These are phyloP conservation scores for Phytopythium sindhum DNA, from an alignment of 352 stramenopile genomes.

Conservation along the genomic window DNA sequence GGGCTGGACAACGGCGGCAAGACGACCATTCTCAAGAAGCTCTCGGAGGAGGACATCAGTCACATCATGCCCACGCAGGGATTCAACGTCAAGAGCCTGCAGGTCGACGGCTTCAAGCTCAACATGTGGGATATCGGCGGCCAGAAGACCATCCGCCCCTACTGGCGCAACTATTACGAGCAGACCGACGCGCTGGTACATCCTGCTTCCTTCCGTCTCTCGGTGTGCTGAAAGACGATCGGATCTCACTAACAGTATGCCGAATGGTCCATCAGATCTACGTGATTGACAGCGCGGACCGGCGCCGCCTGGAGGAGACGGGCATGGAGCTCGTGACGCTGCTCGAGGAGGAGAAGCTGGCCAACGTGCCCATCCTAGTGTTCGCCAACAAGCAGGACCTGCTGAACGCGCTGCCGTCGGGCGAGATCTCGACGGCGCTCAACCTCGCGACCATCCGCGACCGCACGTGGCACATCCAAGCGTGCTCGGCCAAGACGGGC, in stretches of 20 bases:
- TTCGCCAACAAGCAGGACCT: constrained; percentile 98
- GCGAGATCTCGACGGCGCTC: constrained; percentile 90
- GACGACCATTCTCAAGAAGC: constrained; percentile 97
- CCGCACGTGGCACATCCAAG: constrained; percentile 89
- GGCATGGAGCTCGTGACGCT: constrained; percentile 91
- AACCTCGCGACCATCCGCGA: constrained; percentile 88
- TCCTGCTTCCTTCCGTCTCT: too few relatives aligned
- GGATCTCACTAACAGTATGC: background rate
- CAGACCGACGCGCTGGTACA: constrained; percentile 90
- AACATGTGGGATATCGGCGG: constrained; percentile 99
- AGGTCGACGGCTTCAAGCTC: constrained; percentile 95
- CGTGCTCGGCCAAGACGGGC: constrained; percentile 87
- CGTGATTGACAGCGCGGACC: constrained; percentile 94
- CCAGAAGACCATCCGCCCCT: constrained; percentile 98
- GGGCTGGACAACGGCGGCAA: constrained; percentile 96
- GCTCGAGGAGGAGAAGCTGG: constrained; percentile 93
- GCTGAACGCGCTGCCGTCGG: constrained; percentile 86
- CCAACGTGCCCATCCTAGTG: constrained; percentile 91
- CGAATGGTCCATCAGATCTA: constrained; percentile 66
- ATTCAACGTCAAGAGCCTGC: constrained; percentile 96
- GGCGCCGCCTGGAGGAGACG: constrained; percentile 91
- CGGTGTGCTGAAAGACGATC: too few relatives aligned
- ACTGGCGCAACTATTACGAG: constrained; percentile 99
- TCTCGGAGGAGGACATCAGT: constrained; percentile 94
- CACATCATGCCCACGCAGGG: constrained; percentile 93